These are phyloP conservation scores for Fagus crenata DNA, from an alignment of 306 rosid genomes.

Conservation along the genomic window DNA sequence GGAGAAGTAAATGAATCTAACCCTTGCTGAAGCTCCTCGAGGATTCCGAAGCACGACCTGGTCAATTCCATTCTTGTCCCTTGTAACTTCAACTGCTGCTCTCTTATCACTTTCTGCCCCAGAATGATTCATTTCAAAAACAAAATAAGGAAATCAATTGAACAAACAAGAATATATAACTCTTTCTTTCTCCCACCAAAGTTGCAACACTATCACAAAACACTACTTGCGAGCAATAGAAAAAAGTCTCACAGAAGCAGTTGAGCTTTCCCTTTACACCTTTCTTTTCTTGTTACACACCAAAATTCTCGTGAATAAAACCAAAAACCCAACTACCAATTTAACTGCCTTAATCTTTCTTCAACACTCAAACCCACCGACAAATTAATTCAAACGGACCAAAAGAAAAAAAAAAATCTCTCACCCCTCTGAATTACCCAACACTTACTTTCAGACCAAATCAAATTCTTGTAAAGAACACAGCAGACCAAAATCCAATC, in stretches of 20 bases:
- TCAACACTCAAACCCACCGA: slow-evolving; percentile 18
- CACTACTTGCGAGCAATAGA: slow-evolving; percentile 13
- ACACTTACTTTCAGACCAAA: slow-evolving; percentile 9
- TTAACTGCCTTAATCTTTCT: slow-evolving; percentile 16
- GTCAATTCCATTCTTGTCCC: slow-evolving; percentile 60
- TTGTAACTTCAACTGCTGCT: slow-evolving; percentile 44
- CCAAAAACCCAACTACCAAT: slow-evolving; percentile 46
- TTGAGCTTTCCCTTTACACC: slow-evolving; percentile 32
- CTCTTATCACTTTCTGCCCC: slow-evolving; percentile 38
- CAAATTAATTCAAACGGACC: slow-evolving; percentile 1
- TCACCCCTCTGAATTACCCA: slow-evolving; percentile 19
- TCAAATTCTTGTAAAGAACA: slow-evolving; percentile 12
- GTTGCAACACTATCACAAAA: too few species aligned
- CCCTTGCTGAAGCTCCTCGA: slow-evolving; percentile 74
- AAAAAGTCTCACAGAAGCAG: slow-evolving; percentile 31
- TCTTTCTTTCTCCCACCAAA: slow-evolving; percentile 21
- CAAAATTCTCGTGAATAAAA: slow-evolving; percentile 48
- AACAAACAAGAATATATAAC: slow-evolving; percentile 24
- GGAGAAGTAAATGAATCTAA: slow-evolving; percentile 21
- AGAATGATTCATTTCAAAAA: slow-evolving; percentile 47
- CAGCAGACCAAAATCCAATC: not conserved
- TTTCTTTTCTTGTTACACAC: slow-evolving; percentile 48
- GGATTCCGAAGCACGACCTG: slow-evolving; percentile 54
- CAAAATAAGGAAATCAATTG: slow-evolving; percentile 31
- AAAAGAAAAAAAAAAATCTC: not conserved